phyloP scores from a whole-genome alignment of 1,284 basidiomycete genomes.

The Ustanciosporium gigantosporum region DNA sequence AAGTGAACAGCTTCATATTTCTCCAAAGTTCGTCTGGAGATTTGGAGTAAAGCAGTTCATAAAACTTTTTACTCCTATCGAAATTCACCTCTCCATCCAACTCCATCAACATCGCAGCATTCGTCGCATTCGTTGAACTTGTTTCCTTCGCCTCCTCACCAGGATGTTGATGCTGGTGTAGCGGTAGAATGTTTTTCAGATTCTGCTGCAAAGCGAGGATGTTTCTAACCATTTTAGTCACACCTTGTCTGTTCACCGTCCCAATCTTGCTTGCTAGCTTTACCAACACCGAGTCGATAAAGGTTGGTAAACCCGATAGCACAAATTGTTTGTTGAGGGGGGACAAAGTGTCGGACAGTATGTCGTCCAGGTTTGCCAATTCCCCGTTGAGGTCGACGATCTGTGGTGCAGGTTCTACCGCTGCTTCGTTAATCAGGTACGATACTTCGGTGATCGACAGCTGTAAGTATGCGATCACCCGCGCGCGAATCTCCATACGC shows the following conservation, averaged over 20 bases:
- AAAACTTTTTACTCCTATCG: conserved; percentile 77
- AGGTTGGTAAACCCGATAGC: conserved; percentile 80
- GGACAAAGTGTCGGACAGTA: conserved; percentile 37
- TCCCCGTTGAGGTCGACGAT: conserved; percentile 84
- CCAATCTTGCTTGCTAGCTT: conserved; percentile 74
- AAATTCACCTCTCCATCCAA: conserved; percentile 70
- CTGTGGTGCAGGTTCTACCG: conserved; percentile 85
- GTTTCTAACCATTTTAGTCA: conserved; percentile 86
- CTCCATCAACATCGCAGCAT: not conserved
- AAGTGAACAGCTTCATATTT: conserved; percentile 5
- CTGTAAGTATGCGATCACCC: conserved; percentile 79
- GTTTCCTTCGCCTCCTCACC: no score
- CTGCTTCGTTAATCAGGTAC: conserved; percentile 65
- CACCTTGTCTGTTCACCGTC: conserved; percentile 75
- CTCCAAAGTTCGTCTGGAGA: conserved; percentile 5
- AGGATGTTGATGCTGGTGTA: no score
- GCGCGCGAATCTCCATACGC: conserved; percentile 83
- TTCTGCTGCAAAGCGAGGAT: conserved; percentile 90
- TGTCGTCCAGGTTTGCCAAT: conserved; percentile 76
- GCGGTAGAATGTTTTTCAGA: conserved; percentile 67
- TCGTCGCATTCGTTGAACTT: not conserved
- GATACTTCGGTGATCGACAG: conserved; percentile 74
- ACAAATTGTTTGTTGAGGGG: conserved; percentile 69
- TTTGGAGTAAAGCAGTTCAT: conserved; percentile 64
- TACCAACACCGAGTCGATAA: conserved; percentile 84